phyloP scores from a whole-genome alignment of 371 early-diverging fungal genomes.

The Mortierella sp. region DNA sequence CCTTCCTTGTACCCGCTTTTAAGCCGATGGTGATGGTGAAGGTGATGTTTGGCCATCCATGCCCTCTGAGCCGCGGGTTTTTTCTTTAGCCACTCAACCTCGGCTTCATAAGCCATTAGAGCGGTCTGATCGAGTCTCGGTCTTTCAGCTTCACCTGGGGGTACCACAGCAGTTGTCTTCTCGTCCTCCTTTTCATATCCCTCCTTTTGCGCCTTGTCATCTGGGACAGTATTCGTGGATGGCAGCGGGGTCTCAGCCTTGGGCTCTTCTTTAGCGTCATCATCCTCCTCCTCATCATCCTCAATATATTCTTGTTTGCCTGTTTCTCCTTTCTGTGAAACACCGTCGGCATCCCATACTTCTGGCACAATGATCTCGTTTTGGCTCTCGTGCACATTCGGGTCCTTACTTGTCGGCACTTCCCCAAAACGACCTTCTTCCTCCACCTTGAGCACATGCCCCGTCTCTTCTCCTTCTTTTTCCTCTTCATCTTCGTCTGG shows the following conservation, averaged over 20 bases:
- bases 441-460: conserved; percentile 1
- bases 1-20: neutral
- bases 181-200: neutral
- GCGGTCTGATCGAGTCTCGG: conserved; percentile 30
- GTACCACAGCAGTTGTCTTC: neutral
- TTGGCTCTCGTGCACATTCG: conserved; percentile 19
- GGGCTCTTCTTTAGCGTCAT: neutral
- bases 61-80: conserved; percentile 3
- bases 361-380: conserved; percentile 7
- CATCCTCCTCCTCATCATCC: neutral
- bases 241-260: neutral
- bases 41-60: neutral
- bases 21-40: neutral
- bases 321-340: neutral
- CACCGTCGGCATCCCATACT: conserved; percentile 28
- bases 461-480: neutral
- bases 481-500: neutral
- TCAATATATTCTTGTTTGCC: conserved; percentile 8
- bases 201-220: neutral
- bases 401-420: neutral
- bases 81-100: conserved; percentile 34
- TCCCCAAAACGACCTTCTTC: neutral
- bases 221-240: neutral
- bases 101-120: conserved; percentile 31
- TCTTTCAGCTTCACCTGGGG: neutral